Conservation (phyloP, 805 yeast species). For the Barnettozyma sp. region DNA sequence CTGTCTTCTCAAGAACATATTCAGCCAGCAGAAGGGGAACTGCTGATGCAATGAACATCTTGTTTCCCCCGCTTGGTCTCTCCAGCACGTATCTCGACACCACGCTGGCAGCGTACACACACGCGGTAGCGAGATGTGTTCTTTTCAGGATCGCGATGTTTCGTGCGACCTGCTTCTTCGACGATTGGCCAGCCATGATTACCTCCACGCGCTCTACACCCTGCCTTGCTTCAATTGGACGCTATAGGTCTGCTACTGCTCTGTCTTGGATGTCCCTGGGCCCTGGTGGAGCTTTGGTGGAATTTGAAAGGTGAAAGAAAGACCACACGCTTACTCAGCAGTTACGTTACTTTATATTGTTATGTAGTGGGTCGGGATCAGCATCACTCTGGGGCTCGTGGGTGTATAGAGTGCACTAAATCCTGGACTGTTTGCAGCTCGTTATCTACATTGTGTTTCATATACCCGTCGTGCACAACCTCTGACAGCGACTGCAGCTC, state of each 20-base stretch:
- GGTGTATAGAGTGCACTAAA: no score
- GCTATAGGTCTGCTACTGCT: no score
- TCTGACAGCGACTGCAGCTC: conserved; percentile 12
- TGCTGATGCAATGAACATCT: conserved; percentile 25
- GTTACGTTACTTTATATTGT: not conserved
- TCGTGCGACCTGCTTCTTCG: conserved; percentile 44
- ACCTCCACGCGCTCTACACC: no score
- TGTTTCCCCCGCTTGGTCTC: conserved; percentile 32
- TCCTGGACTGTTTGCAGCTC: conserved; percentile 11
- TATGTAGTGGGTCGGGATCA: no score
- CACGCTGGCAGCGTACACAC: conserved; percentile 24
- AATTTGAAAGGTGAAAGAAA: no score
- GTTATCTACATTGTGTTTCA: conserved; percentile 5
- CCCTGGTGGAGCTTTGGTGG: no score
- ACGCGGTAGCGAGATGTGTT: conserved; percentile 29
- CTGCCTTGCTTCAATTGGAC: no score
- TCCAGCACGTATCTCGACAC: conserved; percentile 26
- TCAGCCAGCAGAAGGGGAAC: conserved; percentile 32
- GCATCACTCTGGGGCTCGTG: no score
- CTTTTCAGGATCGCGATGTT: conserved; percentile 35
- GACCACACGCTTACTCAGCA: no score
- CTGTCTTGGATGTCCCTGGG: no score
- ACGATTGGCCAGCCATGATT: conserved; percentile 59
- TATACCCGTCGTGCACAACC: conserved; percentile 4
- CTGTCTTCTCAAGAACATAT: conserved; percentile 40